Percentiles rank a stretch among this genome's conserved stretches.
Conservation (phyloP, 495 filamentous ascomycete genomes). For the Hypoxylon fuscum region DNA sequence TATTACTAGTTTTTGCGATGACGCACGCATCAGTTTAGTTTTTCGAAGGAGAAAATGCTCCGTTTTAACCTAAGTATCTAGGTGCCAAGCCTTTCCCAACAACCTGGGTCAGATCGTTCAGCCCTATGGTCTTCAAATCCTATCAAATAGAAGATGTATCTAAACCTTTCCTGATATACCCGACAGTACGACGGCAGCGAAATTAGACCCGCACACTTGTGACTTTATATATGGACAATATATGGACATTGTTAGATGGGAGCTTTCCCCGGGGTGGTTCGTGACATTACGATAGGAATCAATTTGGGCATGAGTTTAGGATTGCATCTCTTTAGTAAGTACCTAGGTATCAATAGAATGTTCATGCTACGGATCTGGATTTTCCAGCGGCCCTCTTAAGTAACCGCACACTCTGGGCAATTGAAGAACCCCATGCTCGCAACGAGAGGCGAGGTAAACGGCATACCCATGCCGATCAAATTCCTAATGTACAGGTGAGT, state of each 20-base stretch:
- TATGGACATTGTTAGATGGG: too few relatives aligned
- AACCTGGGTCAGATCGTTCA: too few relatives aligned
- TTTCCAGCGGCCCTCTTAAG: conserved; percentile 20
- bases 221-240: too few relatives aligned
- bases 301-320: background rate
- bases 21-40: conserved; percentile 8
- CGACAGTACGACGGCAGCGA: too few relatives aligned
- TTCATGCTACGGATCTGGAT: conserved; percentile 10
- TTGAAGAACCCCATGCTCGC: conserved; percentile 12
- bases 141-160: too few relatives aligned
- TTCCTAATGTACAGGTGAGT: conserved; percentile 30
- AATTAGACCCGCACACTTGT: too few relatives aligned
- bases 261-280: too few relatives aligned
- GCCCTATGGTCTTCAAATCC: too few relatives aligned
- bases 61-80: too few relatives aligned
- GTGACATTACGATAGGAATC: background rate
- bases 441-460: conserved; percentile 19
- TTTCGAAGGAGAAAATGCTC: background rate
- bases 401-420: conserved; percentile 6
- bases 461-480: conserved; percentile 11
- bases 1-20: conserved; percentile 16
- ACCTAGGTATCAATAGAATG: conserved; percentile 6
- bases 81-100: too few relatives aligned
- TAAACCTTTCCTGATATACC: too few relatives aligned
- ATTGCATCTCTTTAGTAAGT: background rate